Conservation (phyloP, 2,329 filamentous ascomycete genomes). For the Alternaria gansuensis region DNA sequence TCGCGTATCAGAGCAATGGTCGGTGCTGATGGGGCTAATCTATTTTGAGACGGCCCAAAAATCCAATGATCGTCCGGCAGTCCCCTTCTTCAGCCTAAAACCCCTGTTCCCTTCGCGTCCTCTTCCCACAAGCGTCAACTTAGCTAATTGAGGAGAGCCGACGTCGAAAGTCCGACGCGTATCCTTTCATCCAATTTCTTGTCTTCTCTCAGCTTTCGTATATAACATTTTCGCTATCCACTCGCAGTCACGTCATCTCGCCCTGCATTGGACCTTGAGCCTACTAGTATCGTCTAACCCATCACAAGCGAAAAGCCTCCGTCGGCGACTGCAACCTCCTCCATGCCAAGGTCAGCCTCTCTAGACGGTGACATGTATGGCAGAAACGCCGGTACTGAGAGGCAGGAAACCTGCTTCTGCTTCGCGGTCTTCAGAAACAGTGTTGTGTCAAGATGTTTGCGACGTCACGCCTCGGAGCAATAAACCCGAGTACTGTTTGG, state of each 20-base stretch:
- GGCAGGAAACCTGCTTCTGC: not conserved
- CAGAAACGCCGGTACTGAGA: not conserved
- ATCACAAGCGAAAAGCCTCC: constrained; percentile 4
- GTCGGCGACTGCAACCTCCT: constrained; percentile 24
- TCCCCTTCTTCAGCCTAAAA: constrained; percentile 8
- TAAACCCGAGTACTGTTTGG: constrained; percentile 1
- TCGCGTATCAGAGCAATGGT: constrained; percentile 21
- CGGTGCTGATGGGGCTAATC: constrained; percentile 30
- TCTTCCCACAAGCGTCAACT: constrained; percentile 11
- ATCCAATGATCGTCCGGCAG: constrained; percentile 22
- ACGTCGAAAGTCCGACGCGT: constrained; percentile 29
- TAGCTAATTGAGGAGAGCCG: constrained; percentile 40
- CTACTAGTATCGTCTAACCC: not conserved
- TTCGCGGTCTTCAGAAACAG: not conserved
- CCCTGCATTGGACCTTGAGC: constrained; percentile 14
- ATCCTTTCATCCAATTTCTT: constrained; percentile 8
- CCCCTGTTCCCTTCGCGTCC: constrained; percentile 8
- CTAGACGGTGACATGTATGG: constrained; percentile 1
- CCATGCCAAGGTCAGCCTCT: constrained; percentile 21
- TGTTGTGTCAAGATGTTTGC: not conserved
- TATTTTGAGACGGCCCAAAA: constrained; percentile 26
- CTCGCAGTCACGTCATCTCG: constrained; percentile 19
- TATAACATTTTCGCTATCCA: constrained; percentile 3
- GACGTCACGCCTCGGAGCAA: constrained; percentile 11
- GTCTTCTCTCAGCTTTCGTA: constrained; percentile 12